Percentiles rank a stretch among this genome's conserved stretches.
These are phyloP conservation scores for Xylaria venustula DNA, from an alignment of 495 filamentous ascomycete genomes.

Conservation along the genomic window DNA sequence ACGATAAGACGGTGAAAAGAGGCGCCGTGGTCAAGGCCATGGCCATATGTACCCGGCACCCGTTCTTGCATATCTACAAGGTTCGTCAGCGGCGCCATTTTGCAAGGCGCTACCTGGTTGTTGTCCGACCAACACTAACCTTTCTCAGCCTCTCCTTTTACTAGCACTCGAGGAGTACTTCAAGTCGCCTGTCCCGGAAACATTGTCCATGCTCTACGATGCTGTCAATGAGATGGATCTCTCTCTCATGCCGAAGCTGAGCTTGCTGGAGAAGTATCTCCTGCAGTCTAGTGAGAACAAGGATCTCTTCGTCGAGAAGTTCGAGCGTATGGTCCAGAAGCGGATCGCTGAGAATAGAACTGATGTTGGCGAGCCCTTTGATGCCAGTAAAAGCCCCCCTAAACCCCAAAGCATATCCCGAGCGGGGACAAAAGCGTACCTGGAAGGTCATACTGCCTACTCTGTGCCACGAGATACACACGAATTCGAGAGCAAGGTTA, in stretches of 20 bases:
- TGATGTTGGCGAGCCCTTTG: constrained; percentile 41
- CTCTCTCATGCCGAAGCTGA: constrained; percentile 86
- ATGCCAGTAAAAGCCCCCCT: constrained; percentile 48
- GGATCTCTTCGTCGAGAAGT: constrained; percentile 97
- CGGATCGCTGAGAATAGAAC: constrained; percentile 53
- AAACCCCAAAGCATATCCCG: constrained; percentile 49
- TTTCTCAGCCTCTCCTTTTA: constrained; percentile 75
- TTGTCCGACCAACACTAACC: constrained; percentile 25
- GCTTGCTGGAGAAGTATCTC: constrained; percentile 78
- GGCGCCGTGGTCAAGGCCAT: constrained; percentile 97
- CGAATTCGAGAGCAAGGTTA: constrained; percentile 91
- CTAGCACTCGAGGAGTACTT: constrained; percentile 98
- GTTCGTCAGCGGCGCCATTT: constrained; percentile 39
- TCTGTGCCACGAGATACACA: constrained; percentile 87
- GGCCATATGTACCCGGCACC: constrained; percentile 98
- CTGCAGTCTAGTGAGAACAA: constrained; percentile 88
- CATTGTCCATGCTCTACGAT: constrained; percentile 83
- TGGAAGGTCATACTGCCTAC: constrained; percentile 53
- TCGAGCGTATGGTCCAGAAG: constrained; percentile 84
- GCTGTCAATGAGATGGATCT: constrained; percentile 97
- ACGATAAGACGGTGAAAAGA: constrained; percentile 86
- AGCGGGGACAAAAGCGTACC: constrained; percentile 53
- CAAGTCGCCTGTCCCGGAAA: constrained; percentile 84
- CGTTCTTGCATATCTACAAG: constrained; percentile 99
- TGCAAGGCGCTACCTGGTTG: neutral